phyloP scores from a whole-genome alignment of 202 grass and related monocot species.

The Schoenoplectus tabernaemontani region DNA sequence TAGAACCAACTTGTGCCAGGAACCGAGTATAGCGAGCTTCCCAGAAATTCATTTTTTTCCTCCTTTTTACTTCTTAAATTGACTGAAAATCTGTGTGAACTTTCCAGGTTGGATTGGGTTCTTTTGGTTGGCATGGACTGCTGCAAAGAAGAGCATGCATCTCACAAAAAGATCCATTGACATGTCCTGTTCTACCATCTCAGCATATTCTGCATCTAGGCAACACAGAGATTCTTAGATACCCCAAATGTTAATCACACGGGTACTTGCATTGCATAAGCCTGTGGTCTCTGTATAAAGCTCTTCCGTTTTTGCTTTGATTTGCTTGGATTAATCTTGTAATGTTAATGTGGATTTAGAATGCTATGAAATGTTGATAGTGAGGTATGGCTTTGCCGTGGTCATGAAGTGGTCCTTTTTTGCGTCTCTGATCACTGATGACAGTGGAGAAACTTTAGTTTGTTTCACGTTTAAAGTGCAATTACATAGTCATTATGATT shows the following conservation, averaged over 20 bases:
- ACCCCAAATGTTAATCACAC: background rate
- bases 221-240: constrained; percentile 5
- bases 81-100: background rate
- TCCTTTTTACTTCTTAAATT: background rate
- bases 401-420: background rate
- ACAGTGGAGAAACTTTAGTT: too few species aligned
- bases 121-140: constrained; percentile 41
- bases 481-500: too few species aligned
- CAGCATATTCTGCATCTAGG: constrained; percentile 34
- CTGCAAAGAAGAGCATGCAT: constrained; percentile 30
- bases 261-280: background rate
- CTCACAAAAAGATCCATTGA: constrained; percentile 24
- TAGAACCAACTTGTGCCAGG: background rate
- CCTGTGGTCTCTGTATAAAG: background rate
- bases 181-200: constrained; percentile 29
- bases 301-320: background rate
- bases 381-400: background rate
- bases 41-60: background rate
- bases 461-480: too few species aligned
- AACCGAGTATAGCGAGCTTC: too few species aligned
- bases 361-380: background rate
- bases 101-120: constrained; percentile 53
- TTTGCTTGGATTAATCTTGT: too few species aligned
- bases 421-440: background rate
- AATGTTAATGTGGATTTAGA: background rate